Evolutionary conservation across 2,329 filamentous ascomycete species (phyloP), one percentile per base, ranked within the genome.

Genomic region (Xylogone sp.): DNA sequence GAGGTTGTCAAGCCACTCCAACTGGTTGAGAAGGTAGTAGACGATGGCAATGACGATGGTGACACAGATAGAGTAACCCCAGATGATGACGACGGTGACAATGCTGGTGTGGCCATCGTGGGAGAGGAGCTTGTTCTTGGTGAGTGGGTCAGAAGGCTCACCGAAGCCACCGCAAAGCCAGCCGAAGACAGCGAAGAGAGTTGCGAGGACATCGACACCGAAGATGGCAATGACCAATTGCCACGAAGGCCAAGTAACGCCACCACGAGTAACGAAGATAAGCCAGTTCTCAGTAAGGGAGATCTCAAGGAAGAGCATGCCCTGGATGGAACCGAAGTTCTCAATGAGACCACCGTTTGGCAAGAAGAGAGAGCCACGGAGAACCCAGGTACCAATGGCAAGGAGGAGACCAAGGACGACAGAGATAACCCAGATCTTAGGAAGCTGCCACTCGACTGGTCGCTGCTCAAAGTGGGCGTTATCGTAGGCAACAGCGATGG

Each of bases 371-470:
- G 86, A 79, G 48, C 81, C 87, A 64, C 86, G 86, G 57, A 89
- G 73, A 64, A 90, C 75, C 87, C 87, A 90, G 61, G 87, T 90
- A 54, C 75, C 86, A 43, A 80, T 65, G 50, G 87, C 86, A 42
- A 90, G 83, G 43, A 89, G 71, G 29, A 81, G 59, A 69, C 87
- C 87, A 47, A 90, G 79, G 53, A 87, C 73, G 59, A 87, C 75
- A 56, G 81, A 85, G 64, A 90, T 88, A 59, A 90, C 78, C 87
- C 86, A 90, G 67, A 90, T 90, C 78, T 90, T 90, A 58, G 86
- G 86, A 58, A 90, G 69, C 72, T 90, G 87, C 87, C 87, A 90
- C 70, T 90, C 86, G 62, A 90, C 87, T 13, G 87, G 87, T 39
- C 86, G 83, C 54, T 77, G 77, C 66, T 90, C 87, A 62, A 83